Base-by-base conservation (phyloP, 2,329 filamentous ascomycete species). In the Trichophyton rubrum region DNA sequence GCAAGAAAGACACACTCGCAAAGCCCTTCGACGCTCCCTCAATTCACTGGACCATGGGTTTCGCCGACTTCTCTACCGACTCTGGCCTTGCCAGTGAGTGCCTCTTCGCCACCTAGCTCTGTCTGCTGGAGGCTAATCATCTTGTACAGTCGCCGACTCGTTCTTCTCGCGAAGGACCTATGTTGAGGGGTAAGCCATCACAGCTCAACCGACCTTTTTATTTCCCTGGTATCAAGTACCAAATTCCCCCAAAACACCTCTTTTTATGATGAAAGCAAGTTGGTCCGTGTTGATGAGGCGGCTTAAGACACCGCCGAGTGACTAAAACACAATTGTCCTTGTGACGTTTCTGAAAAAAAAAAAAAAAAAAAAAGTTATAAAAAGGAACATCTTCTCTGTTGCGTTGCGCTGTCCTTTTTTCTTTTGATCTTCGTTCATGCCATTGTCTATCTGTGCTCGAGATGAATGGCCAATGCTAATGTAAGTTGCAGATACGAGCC, bases 221-320 rank as follows among this genome's bases (percentile, higher is more conserved):
- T 17, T 11, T 2, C 17, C 43, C 17, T 20, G 2, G 9, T 13
- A 47, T 11, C 43, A 20, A 20, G n/a, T 64, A 57, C 59, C 22
- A 30, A 22, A 45, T 15, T 59, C 57, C 41, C 51, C 58, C 65
- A 38, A 38, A 38, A 38, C 33, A 38, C 24, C 59, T 59, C 64
- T 66, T 67, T 60, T 70, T 69, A 82, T 87, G 88, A 91, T 90
- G 88, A 91, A 81, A 87, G 82, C 62, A 80, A 63, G 85, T 91
- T 91, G 87, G 89, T 92, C 89, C 88, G 88, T 92, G 88, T 93
- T 92, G 85, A 89, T 83, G 87, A 92, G 86, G 85, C 85, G 87
- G 84, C 82, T 90, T 88, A 92, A 92, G 88, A 91, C 87, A 80
- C 88, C 87, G 85, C 84, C 77, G 79, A 74, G 82, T 87, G 89